Percentiles rank a stretch among this genome's conserved stretches.
Conservation (phyloP, 331 rosid species). For the Pyracantha coccinea region DNA sequence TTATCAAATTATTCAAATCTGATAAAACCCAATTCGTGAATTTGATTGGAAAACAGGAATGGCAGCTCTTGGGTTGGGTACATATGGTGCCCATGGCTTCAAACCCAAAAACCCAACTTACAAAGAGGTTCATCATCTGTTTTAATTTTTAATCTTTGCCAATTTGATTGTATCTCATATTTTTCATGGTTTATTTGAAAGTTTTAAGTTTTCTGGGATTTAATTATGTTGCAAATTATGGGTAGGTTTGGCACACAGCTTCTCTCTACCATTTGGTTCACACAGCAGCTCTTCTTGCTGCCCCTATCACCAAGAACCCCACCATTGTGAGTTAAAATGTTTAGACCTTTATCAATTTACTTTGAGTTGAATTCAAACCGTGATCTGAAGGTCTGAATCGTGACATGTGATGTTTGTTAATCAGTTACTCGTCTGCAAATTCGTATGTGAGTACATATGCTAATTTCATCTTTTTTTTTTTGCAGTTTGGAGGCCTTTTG, state of each 20-base stretch:
- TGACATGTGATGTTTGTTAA: background rate
- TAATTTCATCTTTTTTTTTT: background rate
- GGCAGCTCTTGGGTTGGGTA: constrained; percentile 85
- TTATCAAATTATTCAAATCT: background rate
- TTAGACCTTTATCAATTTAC: background rate
- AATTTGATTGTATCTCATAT: background rate
- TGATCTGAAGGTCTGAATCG: background rate
- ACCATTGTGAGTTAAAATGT: constrained; percentile 45
- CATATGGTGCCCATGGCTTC: constrained; percentile 84
- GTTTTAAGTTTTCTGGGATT: background rate
- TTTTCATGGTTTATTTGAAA: background rate
- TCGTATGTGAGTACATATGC: background rate
- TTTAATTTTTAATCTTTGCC: background rate
- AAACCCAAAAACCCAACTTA: constrained; percentile 70
- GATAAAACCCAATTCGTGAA: background rate
- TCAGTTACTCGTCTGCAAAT: background rate
- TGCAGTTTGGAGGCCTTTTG: constrained; percentile 86
- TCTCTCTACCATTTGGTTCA: constrained; percentile 93
- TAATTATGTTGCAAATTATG: background rate
- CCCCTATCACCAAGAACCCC: constrained; percentile 63
- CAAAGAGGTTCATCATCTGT: constrained; percentile 47
- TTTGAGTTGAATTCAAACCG: background rate
- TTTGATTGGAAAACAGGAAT: constrained; percentile 44
- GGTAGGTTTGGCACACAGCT: constrained; percentile 91
- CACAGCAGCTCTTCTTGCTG: constrained; percentile 70